These are phyloP conservation scores for Trichoderma koningiopsis DNA, from an alignment of 2,329 filamentous ascomycete genomes.

Conservation along the genomic window DNA sequence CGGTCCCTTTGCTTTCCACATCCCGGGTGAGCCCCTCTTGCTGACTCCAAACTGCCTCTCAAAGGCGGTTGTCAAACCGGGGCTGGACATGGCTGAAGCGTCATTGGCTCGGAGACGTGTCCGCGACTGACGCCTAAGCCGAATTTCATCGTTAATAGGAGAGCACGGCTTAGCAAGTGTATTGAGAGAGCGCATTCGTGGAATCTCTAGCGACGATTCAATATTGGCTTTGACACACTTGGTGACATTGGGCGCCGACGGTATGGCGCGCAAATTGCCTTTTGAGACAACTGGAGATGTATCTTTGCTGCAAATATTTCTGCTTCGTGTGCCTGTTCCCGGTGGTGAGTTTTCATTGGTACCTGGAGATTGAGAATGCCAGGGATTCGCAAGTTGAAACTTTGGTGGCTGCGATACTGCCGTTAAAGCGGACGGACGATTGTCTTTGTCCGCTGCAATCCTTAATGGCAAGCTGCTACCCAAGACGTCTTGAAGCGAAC, in stretches of 20 bases:
- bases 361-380: not conserved
- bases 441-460: not conserved
- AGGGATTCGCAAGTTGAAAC: not conserved
- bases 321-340: not conserved
- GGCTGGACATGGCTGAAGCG: constrained; percentile 36
- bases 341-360: constrained; percentile 28
- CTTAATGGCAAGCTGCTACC: not conserved
- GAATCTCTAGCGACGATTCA: constrained; percentile 9
- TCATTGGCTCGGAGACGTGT: constrained; percentile 29
- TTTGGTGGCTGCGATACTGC: not conserved
- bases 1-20: constrained; percentile 16
- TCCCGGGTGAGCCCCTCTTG: constrained; percentile 30
- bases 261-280: constrained; percentile 31
- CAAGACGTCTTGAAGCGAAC: not conserved
- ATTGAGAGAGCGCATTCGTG: constrained; percentile 35
- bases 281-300: constrained; percentile 24
- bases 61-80: constrained; percentile 32
- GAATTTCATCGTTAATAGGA: constrained; percentile 28
- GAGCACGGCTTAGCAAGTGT: constrained; percentile 28
- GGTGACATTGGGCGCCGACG: constrained; percentile 33
- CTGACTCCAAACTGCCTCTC: constrained; percentile 29
- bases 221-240: not conserved
- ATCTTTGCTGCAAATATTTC: not conserved
- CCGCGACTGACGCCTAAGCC: constrained; percentile 31
- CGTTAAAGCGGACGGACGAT: not conserved